Conservation (phyloP, 208 protist genomes). For the Trichomonas gallinae region DNA sequence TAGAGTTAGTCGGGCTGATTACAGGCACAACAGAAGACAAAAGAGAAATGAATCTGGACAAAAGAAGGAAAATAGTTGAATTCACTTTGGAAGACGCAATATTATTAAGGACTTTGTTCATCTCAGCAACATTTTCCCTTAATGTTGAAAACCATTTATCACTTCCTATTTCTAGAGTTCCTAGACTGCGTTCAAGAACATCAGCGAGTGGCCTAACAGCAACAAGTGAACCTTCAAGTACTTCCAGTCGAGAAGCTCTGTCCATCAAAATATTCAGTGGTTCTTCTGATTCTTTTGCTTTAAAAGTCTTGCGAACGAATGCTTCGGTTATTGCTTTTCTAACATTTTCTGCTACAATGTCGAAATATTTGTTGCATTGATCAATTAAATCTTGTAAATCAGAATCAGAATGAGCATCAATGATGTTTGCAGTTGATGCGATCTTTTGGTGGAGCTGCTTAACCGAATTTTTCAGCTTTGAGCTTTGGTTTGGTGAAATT, state of each 20-base stretch:
- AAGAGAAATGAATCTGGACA: not conserved
- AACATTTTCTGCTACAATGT: not conserved
- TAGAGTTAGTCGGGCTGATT: not conserved
- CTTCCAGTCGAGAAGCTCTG: not conserved
- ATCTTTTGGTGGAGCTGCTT: not conserved
- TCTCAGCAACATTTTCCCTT: not conserved
- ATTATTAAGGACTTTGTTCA: not conserved
- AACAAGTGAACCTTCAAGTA: not conserved
- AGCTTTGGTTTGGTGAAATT: not conserved
- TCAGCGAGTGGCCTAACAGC: not conserved
- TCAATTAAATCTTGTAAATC: not conserved
- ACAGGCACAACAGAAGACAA: not conserved
- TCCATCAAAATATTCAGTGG: not conserved
- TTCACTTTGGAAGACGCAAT: not conserved
- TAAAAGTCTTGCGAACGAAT: not conserved
- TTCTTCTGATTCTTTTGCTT: not conserved
- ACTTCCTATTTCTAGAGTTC: not conserved
- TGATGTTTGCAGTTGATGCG: not conserved
- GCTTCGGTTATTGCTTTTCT: not conserved
- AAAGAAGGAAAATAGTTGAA: not conserved
- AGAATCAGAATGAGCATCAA: not conserved
- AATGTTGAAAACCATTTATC: not conserved
- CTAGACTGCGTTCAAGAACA: not conserved
- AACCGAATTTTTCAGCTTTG: not conserved
- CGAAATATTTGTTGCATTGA: not conserved